phyloP scores from a whole-genome alignment of 129 eudicot genomes.

The Chrysanthemum makinoi region DNA sequence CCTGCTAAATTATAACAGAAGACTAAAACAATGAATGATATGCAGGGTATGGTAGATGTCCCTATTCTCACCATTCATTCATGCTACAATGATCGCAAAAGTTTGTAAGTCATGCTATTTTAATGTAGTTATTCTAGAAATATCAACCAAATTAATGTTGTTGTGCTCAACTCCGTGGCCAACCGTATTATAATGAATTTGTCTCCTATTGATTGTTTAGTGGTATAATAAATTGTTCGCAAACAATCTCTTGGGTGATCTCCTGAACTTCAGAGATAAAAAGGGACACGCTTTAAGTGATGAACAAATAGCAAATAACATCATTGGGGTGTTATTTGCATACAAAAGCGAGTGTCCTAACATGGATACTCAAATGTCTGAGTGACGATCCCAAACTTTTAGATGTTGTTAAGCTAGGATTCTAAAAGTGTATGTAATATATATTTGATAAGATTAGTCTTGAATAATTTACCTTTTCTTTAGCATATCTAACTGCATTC shows the following conservation, averaged over 20 bases:
- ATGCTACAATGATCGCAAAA: conserved; percentile 85
- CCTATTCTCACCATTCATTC: conserved; percentile 83
- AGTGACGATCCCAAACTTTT: conserved; percentile 62
- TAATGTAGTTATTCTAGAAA: too few relatives aligned
- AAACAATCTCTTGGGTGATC: conserved; percentile 54
- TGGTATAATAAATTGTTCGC: conserved; percentile 31
- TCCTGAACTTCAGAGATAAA: conserved; percentile 62
- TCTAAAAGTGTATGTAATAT: background rate
- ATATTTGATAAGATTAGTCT: background rate
- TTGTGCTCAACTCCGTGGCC: too few relatives aligned
- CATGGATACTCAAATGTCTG: conserved; percentile 87
- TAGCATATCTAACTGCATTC: conserved; percentile 10
- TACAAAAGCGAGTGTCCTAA: conserved; percentile 83
- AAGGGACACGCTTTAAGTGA: conserved; percentile 49
- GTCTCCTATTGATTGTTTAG: too few relatives aligned
- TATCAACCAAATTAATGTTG: too few relatives aligned
- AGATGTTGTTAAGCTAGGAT: conserved; percentile 57
- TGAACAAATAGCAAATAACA: conserved; percentile 70
- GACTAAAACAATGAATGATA: conserved; percentile 1
- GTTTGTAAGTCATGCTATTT: too few relatives aligned
- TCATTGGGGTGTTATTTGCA: conserved; percentile 82
- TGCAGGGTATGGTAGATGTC: conserved; percentile 87
- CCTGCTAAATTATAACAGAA: background rate
- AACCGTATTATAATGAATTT: too few relatives aligned
- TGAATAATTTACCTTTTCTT: background rate